These are phyloP conservation scores for Lachnellula willkommii DNA, from an alignment of 2,329 filamentous ascomycete genomes.

Conservation along the genomic window DNA sequence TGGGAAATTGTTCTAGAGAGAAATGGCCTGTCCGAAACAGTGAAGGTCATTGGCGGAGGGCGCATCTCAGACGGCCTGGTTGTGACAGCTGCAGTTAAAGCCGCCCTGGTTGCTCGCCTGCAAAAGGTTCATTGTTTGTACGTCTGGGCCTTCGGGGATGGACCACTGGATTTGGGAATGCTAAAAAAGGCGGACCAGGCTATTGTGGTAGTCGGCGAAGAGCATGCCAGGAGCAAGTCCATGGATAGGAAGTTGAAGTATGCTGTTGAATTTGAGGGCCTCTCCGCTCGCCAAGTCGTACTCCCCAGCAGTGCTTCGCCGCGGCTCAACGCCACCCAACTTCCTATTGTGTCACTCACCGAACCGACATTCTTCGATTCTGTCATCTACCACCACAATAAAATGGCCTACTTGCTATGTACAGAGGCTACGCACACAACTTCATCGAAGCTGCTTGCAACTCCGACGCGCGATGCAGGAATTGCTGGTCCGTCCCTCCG, in stretches of 20 bases:
- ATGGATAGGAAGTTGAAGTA: constrained; percentile 45
- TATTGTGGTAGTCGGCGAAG: constrained; percentile 49
- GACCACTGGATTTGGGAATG: constrained; percentile 54
- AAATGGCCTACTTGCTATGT: too few species aligned
- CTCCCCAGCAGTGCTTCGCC: constrained; percentile 37
- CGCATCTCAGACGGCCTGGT: constrained; percentile 43
- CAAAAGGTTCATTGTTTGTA: constrained; percentile 30
- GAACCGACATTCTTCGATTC: too few species aligned
- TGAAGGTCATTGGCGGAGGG: constrained; percentile 50
- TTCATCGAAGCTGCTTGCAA: constrained; percentile 47
- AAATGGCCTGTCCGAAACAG: constrained; percentile 35
- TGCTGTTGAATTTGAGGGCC: constrained; percentile 37
- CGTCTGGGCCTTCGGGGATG: constrained; percentile 57
- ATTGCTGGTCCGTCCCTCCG: constrained; percentile 42
- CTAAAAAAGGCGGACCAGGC: constrained; percentile 46
- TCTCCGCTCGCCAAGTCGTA: constrained; percentile 43
- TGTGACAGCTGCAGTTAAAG: constrained; percentile 48
- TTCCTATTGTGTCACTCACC: constrained; percentile 36
- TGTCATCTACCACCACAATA: too few species aligned
- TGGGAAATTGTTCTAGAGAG: constrained; percentile 51
- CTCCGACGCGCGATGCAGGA: constrained; percentile 46
- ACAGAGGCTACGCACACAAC: constrained; percentile 38
- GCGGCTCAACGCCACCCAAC: constrained; percentile 37
- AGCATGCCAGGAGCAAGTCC: constrained; percentile 41
- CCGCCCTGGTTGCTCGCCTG: constrained; percentile 40